Conservation (phyloP, 176 grass and related monocot genomes). For the Eleusine coracana region DNA sequence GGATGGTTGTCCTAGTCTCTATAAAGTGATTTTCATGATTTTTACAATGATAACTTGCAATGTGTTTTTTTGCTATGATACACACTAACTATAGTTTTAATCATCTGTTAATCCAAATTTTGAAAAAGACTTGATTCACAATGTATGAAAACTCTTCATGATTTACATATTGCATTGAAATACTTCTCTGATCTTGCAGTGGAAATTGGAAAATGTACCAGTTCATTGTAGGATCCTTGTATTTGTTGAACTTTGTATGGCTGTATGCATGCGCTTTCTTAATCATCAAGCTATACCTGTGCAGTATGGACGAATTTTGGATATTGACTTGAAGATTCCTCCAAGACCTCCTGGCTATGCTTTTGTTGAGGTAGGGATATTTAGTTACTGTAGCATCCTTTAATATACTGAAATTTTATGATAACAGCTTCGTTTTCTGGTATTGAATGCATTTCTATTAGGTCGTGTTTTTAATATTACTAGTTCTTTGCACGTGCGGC, state of each 20-base stretch:
- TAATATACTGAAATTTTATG: not conserved
- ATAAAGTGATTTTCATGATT: not conserved
- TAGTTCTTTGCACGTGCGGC: too few relatives aligned
- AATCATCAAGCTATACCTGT: slow-evolving; percentile 34
- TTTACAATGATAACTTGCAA: not conserved
- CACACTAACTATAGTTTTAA: slow-evolving; percentile 2
- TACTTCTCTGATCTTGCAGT: not conserved
- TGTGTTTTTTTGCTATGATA: slow-evolving; percentile 1
- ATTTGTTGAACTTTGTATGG: not conserved
- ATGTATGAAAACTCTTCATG: not conserved
- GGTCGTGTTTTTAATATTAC: not conserved
- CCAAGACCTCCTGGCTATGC: slow-evolving; percentile 93
- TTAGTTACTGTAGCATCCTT: not conserved
- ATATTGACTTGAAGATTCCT: slow-evolving; percentile 97
- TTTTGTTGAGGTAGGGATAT: slow-evolving; percentile 79
- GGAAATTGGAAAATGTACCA: not conserved
- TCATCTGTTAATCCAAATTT: not conserved
- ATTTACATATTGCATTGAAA: not conserved
- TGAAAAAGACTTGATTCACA: not conserved
- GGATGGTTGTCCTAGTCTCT: not conserved
- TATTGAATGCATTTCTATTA: slow-evolving; percentile 6
- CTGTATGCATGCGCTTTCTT: not conserved
- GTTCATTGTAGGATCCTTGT: not conserved
- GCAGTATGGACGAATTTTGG: slow-evolving; percentile 87
- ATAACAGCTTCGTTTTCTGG: not conserved